These are phyloP conservation scores for Fusarium acutatum DNA, from an alignment of 2,329 filamentous ascomycete genomes.

Conservation along the genomic window DNA sequence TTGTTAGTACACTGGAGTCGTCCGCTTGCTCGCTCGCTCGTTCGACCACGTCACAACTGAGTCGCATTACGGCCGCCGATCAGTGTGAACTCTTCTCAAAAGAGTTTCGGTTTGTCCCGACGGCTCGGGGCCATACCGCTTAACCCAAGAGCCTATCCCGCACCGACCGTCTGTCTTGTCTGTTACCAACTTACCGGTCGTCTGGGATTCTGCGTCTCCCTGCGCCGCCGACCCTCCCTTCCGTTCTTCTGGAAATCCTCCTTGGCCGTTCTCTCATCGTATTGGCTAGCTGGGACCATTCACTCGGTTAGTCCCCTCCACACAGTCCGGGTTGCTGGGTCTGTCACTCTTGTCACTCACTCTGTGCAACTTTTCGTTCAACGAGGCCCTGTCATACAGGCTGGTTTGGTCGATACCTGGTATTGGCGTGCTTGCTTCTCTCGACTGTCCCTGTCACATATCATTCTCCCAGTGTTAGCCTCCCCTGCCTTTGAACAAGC, in stretches of 20 bases:
- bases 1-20: not conserved
- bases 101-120: slow-evolving; percentile 35
- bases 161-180: slow-evolving; percentile 17
- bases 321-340: slow-evolving; percentile 32
- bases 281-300: slow-evolving; percentile 27
- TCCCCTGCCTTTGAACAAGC: not conserved
- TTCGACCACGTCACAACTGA: slow-evolving; percentile 40
- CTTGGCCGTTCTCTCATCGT: slow-evolving; percentile 10
- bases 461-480: slow-evolving; percentile 1
- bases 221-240: slow-evolving; percentile 32
- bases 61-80: slow-evolving; percentile 35
- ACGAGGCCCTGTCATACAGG: slow-evolving; percentile 20
- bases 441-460: slow-evolving; percentile 13
- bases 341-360: not conserved
- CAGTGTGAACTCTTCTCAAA: slow-evolving; percentile 25
- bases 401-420: not conserved
- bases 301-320: slow-evolving; percentile 28
- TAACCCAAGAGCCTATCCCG: slow-evolving; percentile 18
- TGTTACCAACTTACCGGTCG: slow-evolving; percentile 26
- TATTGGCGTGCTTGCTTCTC: not conserved
- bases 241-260: slow-evolving; percentile 40
- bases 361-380: slow-evolving; percentile 8
- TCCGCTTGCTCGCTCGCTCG: slow-evolving; percentile 11
- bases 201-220: slow-evolving; percentile 32
- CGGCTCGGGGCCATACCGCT: slow-evolving; percentile 14